phyloP scores from a whole-genome alignment of 2,329 filamentous ascomycete genomes.

The Arthrobotrys sinensis region DNA sequence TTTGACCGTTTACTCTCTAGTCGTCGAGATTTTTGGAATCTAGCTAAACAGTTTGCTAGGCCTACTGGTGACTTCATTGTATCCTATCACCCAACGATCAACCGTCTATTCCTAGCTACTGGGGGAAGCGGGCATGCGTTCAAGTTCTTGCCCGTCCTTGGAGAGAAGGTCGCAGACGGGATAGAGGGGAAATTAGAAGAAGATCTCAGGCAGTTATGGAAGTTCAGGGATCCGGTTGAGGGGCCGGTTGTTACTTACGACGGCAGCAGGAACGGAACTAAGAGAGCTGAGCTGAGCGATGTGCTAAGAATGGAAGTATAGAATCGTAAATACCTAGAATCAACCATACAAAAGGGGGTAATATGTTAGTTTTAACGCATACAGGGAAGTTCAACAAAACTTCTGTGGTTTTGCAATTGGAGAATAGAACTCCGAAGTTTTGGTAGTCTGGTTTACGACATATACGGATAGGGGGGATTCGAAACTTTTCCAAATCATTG shows the following conservation, averaged over 20 bases:
- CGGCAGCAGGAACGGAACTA: slow-evolving; percentile 67
- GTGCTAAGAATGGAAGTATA: slow-evolving; percentile 68
- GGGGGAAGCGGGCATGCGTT: slow-evolving; percentile 78
- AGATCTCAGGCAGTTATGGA: slow-evolving; percentile 77
- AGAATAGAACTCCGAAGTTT: no score
- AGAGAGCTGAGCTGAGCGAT: slow-evolving; percentile 66
- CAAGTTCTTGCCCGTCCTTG: slow-evolving; percentile 79
- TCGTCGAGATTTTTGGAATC: neutral
- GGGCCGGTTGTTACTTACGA: slow-evolving; percentile 66
- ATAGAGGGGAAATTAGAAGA: slow-evolving; percentile 69
- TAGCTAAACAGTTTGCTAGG: slow-evolving; percentile 15
- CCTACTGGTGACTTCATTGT: slow-evolving; percentile 80
- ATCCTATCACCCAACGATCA: slow-evolving; percentile 77
- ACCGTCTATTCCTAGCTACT: slow-evolving; percentile 75
- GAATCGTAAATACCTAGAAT: neutral
- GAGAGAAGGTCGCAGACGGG: slow-evolving; percentile 75
- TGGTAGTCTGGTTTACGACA: no score
- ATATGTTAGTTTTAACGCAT: no score
- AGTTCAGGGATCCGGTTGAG: slow-evolving; percentile 68
- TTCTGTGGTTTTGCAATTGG: no score
- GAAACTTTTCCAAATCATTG: no score
- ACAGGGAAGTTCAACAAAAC: no score
- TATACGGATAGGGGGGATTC: no score
- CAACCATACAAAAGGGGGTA: no score
- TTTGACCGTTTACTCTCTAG: neutral